Conservation (phyloP, 1,139 yeast species). For the Candida glucosophila region DNA sequence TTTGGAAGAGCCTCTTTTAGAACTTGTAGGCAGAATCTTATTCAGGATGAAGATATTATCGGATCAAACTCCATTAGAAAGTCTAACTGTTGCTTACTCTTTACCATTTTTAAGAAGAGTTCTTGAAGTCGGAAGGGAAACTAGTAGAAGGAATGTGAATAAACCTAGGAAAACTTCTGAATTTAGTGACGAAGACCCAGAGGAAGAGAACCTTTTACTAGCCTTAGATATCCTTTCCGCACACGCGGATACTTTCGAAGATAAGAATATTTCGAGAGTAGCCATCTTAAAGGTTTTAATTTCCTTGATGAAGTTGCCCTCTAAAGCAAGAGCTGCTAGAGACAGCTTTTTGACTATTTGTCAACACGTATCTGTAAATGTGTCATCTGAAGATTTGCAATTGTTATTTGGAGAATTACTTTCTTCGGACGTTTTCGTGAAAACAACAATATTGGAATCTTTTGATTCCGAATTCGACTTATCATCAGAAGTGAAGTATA, state of each 20-base stretch:
- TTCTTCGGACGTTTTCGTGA: constrained; percentile 61
- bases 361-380: constrained; percentile 61
- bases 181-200: constrained; percentile 70
- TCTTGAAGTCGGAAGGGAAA: constrained; percentile 49
- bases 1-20: constrained; percentile 43
- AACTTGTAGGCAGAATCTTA: constrained; percentile 54
- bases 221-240: constrained; percentile 70
- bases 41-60: constrained; percentile 70
- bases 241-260: constrained; percentile 69
- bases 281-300: constrained; percentile 55
- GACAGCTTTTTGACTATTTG: constrained; percentile 74
- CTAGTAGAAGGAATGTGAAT: constrained; percentile 42
- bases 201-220: constrained; percentile 77
- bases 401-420: constrained; percentile 52
- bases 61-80: constrained; percentile 65
- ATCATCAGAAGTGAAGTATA: constrained; percentile 40
- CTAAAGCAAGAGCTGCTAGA: constrained; percentile 73
- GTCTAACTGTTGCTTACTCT: constrained; percentile 60
- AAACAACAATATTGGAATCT: constrained; percentile 72
- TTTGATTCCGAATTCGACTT: constrained; percentile 84
- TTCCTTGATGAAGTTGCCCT: constrained; percentile 60
- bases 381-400: constrained; percentile 47
- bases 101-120: constrained; percentile 65
- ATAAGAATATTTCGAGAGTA: constrained; percentile 60
- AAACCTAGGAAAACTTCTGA: constrained; percentile 47